Evolutionary conservation across 768 basidiomycete species (phyloP).

Genomic region (Hygrophorus pudorinus): DNA sequence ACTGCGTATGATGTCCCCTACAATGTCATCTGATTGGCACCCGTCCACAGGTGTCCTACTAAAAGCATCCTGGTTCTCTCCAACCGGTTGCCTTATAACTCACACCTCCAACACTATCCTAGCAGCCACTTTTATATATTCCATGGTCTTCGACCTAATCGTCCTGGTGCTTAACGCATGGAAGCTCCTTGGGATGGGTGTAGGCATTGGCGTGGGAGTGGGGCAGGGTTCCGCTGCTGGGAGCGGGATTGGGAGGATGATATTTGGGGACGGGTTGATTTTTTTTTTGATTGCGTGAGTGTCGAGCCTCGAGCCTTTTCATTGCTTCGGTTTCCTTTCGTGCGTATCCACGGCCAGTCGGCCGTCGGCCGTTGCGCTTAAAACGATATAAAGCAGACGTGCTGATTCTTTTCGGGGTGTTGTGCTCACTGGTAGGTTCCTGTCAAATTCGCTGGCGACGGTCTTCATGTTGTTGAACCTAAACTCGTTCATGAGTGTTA

Average conservation of each 20-base stretch:
- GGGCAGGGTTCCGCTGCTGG: neutral
- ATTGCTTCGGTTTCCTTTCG: neutral
- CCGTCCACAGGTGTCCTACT: constrained; percentile 43
- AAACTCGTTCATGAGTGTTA: constrained; percentile 66
- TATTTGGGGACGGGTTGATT: constrained; percentile 64
- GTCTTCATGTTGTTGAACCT: constrained; percentile 61
- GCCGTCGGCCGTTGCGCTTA: no score
- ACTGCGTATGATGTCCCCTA: no score
- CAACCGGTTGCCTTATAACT: constrained; percentile 43
- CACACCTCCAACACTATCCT: constrained; percentile 53
- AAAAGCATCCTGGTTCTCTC: constrained; percentile 39
- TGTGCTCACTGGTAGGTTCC: constrained; percentile 23
- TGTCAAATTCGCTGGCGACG: constrained; percentile 34
- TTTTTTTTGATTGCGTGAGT: constrained; percentile 69
- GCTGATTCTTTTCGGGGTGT: no score
- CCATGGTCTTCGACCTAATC: constrained; percentile 62
- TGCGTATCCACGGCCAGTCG: neutral
- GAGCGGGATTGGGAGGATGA: constrained; percentile 41
- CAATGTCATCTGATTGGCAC: no score
- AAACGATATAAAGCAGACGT: no score
- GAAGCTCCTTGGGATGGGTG: constrained; percentile 34
- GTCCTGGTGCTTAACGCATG: constrained; percentile 51
- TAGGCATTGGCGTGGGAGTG: constrained; percentile 3
- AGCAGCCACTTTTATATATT: constrained; percentile 65
- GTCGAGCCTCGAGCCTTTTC: no score